Evolutionary conservation across 2,329 filamentous ascomycete species (phyloP), one percentile per base, ranked within the genome.

Genomic region (Epichloe glyceriae): DNA sequence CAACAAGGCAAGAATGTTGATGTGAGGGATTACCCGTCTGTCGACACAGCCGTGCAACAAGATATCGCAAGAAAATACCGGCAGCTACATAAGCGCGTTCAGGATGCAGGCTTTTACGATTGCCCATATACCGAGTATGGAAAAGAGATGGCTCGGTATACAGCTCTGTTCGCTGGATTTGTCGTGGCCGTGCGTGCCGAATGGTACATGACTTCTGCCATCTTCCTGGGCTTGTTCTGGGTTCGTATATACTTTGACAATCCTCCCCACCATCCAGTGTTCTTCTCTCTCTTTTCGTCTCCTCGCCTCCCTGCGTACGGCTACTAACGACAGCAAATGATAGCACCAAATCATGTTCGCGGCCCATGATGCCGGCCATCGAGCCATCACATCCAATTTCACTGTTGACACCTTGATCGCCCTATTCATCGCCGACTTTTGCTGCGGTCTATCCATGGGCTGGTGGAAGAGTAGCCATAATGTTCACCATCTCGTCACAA

Each of bases 391-490:
- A 0, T 70, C 74, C 53, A 75, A 75, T 60, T 82, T 82, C 55
- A 64, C 72, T 2, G 56, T 69, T 17, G 80, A 85, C 60, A 80
- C 76, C 0, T 59, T 82, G 4, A 79, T 84, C 50, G 80, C 73
- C 46, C 73, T 81, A 53, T 80, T 83, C 57, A 70, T 84, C 37
- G 80, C 77, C 44, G 79, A 83, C 59, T 81, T 83, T 58, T 79
- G 78, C 67, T 82, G 80, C 55, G 80, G 80, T 37, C 69, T 85
- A 17, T 82, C 78, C 3, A 79, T 84, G 50, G 80, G 80, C 17
- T 84, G 80, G 80, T 84, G 80, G 80, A 84, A 85, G 68, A 76
- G 76, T 58, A 82, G 75, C 49, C 81, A 85, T 67, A 84, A 84
- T 51, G 78, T 85, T 3, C 81, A 85, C 62, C 81, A 85, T 57